A percentile compares a stretch with the other conserved stretches of the same genome.
Evolutionary conservation across 1,284 basidiomycete genomes (phyloP).

Genomic region (Leccinum fuscescens): DNA sequence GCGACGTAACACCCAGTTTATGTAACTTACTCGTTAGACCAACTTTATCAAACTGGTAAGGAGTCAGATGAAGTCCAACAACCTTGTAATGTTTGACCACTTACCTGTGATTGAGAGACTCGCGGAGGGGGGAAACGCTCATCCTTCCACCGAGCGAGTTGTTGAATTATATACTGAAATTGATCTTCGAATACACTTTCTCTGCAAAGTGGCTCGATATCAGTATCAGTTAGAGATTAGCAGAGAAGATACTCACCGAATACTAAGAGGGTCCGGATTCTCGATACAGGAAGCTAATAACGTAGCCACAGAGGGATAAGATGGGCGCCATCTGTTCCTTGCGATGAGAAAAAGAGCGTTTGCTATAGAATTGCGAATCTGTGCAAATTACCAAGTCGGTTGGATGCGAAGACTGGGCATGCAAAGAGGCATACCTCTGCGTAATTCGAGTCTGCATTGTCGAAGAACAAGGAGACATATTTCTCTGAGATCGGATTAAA

Average conservation of each 20-base stretch:
- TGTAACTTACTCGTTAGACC: slow-evolving; percentile 64
- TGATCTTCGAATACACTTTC: slow-evolving; percentile 56
- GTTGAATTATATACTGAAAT: slow-evolving; percentile 52
- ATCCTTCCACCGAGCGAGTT: slow-evolving; percentile 67
- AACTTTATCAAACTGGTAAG: slow-evolving; percentile 76
- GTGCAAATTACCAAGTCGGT: slow-evolving; percentile 7
- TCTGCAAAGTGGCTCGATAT: slow-evolving; percentile 36
- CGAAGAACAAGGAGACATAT: slow-evolving; percentile 72
- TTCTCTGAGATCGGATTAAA: slow-evolving; percentile 68
- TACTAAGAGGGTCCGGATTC: slow-evolving; percentile 62
- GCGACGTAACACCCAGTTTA: slow-evolving; percentile 2
- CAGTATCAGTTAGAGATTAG: not conserved
- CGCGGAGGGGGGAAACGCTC: slow-evolving; percentile 82
- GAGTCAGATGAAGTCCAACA: slow-evolving; percentile 17
- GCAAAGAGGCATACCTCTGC: slow-evolving; percentile 60
- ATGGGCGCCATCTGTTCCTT: slow-evolving; percentile 70
- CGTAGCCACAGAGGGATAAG: slow-evolving; percentile 62
- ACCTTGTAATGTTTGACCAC: slow-evolving; percentile 11
- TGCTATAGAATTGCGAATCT: slow-evolving; percentile 75
- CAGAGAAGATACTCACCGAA: slow-evolving; percentile 42
- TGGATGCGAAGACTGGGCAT: slow-evolving; percentile 1
- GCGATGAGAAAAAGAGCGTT: slow-evolving; percentile 66
- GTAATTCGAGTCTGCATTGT: slow-evolving; percentile 77
- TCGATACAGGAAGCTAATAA: slow-evolving; percentile 66
- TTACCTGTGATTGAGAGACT: slow-evolving; percentile 69